Base-by-base conservation (phyloP, 164 flowering plant genomes). In the Stephania cephalantha region DNA sequence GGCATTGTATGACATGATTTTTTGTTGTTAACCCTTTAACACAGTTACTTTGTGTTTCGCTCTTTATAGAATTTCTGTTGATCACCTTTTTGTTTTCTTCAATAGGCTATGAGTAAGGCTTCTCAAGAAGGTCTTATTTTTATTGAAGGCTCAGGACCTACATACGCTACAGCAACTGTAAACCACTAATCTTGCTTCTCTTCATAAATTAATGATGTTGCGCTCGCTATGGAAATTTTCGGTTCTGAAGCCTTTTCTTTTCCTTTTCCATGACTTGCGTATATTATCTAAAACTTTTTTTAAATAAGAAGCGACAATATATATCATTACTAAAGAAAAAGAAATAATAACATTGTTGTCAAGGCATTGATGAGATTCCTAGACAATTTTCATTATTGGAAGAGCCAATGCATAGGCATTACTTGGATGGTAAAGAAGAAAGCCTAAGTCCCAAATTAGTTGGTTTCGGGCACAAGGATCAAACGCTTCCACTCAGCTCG, bases 111-210 rank as follows among this genome's bases (percentile, higher is more conserved):
- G 99, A 85, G 74, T 73, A 81, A 74, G 80, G 95, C 96, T 78
- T 87, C 91, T 70, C 76, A 85, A 63, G 73, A 90, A 64, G 97
- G 98, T 53, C 73, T 95, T 76, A 87, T 95, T 75, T 79, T 79
- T 70, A 89, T 95, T 77, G 99, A 95, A 5, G 92, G 96, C 44
- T 85, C 94, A 81, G 99, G 97, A 77, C 97, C 99, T 81, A 95
- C 99, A 61, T 95, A 93, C 82, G 99, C 97, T 55, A 95, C 99
- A 79, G 71, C 88, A 69, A 90, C 94, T 73, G 98, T 93, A 84
- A 88, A 96, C 78, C 20, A 58, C 73, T 50, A 71, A 30, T 8
- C 73, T 69, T 53, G 50, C 46, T 68, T 66, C 17, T 79, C 71
- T 30, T 67, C 68, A 64, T 74, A 71, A 10, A n/a, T 20, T 74